A percentile compares a stretch with the other conserved stretches of the same genome.
These are phyloP conservation scores for Pestalotiopsis fici DNA, from an alignment of 2,329 filamentous ascomycete species.

Conservation along the genomic window DNA sequence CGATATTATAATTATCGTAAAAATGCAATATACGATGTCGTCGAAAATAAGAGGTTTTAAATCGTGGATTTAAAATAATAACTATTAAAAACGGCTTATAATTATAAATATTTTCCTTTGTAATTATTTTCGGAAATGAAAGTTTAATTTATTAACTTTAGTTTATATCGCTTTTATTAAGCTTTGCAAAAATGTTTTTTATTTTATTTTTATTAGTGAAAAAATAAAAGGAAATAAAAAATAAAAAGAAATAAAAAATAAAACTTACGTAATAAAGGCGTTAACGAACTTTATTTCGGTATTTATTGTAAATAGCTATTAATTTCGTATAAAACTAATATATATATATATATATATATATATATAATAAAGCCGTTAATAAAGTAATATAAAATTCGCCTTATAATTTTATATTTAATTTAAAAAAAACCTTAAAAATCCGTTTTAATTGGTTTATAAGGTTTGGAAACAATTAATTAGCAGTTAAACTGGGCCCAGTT, in stretches of 20 bases:
- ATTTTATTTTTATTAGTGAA: neutral
- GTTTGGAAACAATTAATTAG: too few relatives aligned
- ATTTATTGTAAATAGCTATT: neutral
- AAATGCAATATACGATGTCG: neutral
- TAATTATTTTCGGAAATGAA: neutral
- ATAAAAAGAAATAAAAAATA: too few relatives aligned
- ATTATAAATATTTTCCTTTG: neutral
- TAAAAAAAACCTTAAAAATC: neutral
- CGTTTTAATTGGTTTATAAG: slow-evolving; percentile 1
- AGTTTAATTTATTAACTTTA: neutral
- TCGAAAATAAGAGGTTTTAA: neutral
- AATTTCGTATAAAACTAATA: slow-evolving; percentile 4
- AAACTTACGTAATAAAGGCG: neutral
- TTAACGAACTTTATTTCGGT: too few relatives aligned
- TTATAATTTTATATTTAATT: slow-evolving; percentile 1
- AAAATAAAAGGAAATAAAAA: neutral
- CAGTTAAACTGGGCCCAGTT: too few relatives aligned
- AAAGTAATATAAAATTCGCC: neutral
- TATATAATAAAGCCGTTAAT: neutral
- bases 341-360: too few relatives aligned
- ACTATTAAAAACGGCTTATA: neutral
- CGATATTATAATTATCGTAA: neutral
- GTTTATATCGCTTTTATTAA: neutral
- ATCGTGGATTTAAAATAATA: neutral
- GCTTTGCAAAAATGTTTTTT: neutral